These are phyloP conservation scores for Aureobasidium sp. DNA, from an alignment of 2,329 filamentous ascomycete genomes.

Conservation along the genomic window DNA sequence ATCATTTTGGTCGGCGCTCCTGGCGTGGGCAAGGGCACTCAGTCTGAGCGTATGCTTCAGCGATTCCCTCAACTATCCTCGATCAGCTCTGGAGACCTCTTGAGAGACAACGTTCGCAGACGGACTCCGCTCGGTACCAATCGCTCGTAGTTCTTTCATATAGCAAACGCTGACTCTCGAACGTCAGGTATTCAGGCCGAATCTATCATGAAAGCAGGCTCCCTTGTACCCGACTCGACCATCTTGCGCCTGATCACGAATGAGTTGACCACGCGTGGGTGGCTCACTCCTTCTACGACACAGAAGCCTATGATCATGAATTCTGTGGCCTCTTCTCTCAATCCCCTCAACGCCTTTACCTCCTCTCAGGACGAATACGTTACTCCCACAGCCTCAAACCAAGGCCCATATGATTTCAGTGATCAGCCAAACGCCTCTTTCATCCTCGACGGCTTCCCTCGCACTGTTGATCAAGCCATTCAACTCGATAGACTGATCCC, in stretches of 20 bases:
- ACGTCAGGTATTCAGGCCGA: constrained; percentile 80
- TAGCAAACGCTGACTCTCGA: constrained; percentile 19
- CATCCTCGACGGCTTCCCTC: constrained; percentile 91
- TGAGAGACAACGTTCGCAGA: constrained; percentile 86
- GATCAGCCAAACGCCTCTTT: constrained; percentile 76
- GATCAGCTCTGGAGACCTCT: constrained; percentile 86
- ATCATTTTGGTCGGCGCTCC: constrained; percentile 93
- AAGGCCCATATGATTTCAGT: constrained; percentile 39
- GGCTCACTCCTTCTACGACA: constrained; percentile 49
- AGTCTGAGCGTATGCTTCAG: constrained; percentile 77
- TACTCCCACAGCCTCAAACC: constrained; percentile 25
- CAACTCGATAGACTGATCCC: constrained; percentile 73
- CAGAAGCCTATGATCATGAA: constrained; percentile 36
- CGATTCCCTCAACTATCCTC: constrained; percentile 82
- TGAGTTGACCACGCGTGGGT: constrained; percentile 76
- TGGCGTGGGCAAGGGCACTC: constrained; percentile 95
- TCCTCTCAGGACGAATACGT: constrained; percentile 32
- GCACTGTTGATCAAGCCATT: constrained; percentile 70
- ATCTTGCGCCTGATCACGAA: constrained; percentile 89
- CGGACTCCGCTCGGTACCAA: constrained; percentile 70
- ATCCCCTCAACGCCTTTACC: neutral
- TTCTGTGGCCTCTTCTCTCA: constrained; percentile 22
- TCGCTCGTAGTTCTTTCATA: neutral
- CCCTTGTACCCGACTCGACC: constrained; percentile 82
- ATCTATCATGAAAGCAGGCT: constrained; percentile 74